A percentile compares a stretch with the other conserved stretches of the same genome.
Evolutionary conservation across 176 grass and related monocot genomes (phyloP).

Genomic region (Zizania latifolia): DNA sequence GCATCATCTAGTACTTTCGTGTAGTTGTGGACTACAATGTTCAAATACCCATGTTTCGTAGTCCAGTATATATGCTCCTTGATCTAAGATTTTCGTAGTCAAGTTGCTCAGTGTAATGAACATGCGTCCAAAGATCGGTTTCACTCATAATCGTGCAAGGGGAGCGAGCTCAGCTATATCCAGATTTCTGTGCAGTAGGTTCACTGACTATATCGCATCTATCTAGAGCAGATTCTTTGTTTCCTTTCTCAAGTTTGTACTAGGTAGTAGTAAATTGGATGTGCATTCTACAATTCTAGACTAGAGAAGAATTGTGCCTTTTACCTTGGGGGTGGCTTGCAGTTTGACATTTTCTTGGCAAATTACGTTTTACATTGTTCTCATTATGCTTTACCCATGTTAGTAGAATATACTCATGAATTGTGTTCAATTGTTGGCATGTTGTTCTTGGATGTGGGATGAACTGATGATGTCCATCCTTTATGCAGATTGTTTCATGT

Average conservation of each 20-base stretch:
- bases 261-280: not conserved
- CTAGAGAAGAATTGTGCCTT: not conserved
- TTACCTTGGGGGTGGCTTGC: not conserved
- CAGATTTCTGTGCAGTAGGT: not conserved
- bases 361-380: not conserved
- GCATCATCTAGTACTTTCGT: not conserved
- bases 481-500: slow-evolving; percentile 70
- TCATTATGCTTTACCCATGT: not conserved
- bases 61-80: not conserved
- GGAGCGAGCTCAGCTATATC: not conserved
- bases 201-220: not conserved
- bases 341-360: not conserved
- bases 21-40: not conserved
- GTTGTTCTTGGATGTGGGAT: not conserved
- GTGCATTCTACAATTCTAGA: not conserved
- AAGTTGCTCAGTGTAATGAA: not conserved
- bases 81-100: not conserved
- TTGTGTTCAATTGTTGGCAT: not conserved
- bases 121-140: not conserved
- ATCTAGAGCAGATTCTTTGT: not conserved
- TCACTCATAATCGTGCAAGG: not conserved
- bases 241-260: not conserved
- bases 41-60: not conserved
- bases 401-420: not conserved
- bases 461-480: not conserved